Evolutionary conservation across 1,284 basidiomycete species (phyloP).

Genomic region (Abortiporus biennis): DNA sequence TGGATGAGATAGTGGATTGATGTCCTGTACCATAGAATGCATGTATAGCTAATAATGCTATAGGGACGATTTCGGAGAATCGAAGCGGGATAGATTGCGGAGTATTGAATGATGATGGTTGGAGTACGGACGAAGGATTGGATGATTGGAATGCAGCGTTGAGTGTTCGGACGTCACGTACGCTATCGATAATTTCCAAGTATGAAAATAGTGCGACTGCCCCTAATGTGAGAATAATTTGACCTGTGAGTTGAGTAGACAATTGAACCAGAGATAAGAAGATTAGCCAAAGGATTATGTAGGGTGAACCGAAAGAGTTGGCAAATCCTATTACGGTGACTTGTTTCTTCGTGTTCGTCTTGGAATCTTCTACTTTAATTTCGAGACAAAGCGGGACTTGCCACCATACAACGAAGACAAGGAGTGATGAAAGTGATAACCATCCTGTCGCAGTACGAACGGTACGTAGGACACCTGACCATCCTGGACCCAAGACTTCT

Average conservation of each 20-base stretch:
- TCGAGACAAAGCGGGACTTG: slow-evolving; percentile 68
- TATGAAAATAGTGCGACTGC: slow-evolving; percentile 64
- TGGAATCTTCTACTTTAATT: slow-evolving; percentile 30
- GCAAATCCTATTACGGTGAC: slow-evolving; percentile 82
- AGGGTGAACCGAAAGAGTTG: slow-evolving; percentile 86
- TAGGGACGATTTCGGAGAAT: slow-evolving; percentile 66
- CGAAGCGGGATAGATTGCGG: slow-evolving; percentile 26
- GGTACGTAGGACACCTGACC: slow-evolving; percentile 37
- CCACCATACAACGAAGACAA: slow-evolving; percentile 62
- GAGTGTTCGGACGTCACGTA: slow-evolving; percentile 64
- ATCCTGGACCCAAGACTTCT: slow-evolving; percentile 34
- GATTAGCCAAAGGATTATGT: slow-evolving; percentile 75
- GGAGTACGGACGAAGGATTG: slow-evolving; percentile 38
- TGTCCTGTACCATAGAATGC: slow-evolving; percentile 90
- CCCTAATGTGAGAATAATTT: slow-evolving; percentile 65
- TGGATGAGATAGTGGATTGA: slow-evolving; percentile 82
- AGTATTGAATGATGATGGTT: slow-evolving; percentile 21
- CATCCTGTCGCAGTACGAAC: slow-evolving; percentile 61
- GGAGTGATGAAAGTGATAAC: slow-evolving; percentile 41
- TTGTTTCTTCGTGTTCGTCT: slow-evolving; percentile 25
- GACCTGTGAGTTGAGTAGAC: slow-evolving; percentile 76
- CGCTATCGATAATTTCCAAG: slow-evolving; percentile 76
- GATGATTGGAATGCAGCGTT: slow-evolving; percentile 41
- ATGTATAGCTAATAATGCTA: slow-evolving; percentile 73
- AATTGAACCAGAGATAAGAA: slow-evolving; percentile 62